A percentile compares a stretch with the other conserved stretches of the same genome.
Conservation (phyloP, 2,329 filamentous ascomycete species). For the Ceratocystiopsis minuta region DNA sequence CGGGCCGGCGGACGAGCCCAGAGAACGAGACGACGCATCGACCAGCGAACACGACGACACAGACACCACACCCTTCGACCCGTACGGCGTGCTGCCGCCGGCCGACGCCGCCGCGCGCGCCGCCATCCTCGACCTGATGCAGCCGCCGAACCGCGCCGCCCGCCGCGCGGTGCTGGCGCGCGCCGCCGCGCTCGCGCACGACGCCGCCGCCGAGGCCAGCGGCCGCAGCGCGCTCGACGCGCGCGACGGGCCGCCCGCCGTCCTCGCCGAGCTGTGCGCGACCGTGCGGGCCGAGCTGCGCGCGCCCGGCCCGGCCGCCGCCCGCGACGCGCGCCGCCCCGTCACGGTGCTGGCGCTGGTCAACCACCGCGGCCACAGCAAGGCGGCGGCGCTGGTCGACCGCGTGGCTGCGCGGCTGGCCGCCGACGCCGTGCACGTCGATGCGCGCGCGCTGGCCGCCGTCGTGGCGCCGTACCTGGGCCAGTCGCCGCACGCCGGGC, state of each 20-base stretch:
- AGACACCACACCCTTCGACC: background rate
- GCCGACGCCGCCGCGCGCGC: no score
- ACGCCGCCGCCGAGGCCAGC: background rate
- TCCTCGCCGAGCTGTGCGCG: constrained; percentile 15
- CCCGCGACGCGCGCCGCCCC: constrained; percentile 14
- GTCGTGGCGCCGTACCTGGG: constrained; percentile 54
- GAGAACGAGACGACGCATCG: no score
- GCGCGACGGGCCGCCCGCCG: constrained; percentile 9
- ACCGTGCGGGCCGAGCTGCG: constrained; percentile 16
- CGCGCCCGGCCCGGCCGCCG: constrained; percentile 8
- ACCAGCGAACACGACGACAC: no score
- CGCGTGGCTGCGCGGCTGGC: constrained; percentile 22
- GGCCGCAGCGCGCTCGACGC: background rate
- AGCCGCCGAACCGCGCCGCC: no score
- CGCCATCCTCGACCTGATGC: no score
- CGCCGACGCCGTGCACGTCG: constrained; percentile 50
- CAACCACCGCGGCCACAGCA: constrained; percentile 16
- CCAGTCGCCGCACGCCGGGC: constrained; percentile 31
- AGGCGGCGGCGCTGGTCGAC: constrained; percentile 13
- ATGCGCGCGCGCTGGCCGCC: constrained; percentile 51
- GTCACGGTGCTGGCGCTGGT: constrained; percentile 19
- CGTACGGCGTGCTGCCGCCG: no score
- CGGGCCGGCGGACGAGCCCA: no score
- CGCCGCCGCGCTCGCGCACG: background rate
- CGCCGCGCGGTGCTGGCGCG: no score